These are phyloP conservation scores for Terana coerulea DNA, from an alignment of 768 basidiomycete species.

Conservation along the genomic window DNA sequence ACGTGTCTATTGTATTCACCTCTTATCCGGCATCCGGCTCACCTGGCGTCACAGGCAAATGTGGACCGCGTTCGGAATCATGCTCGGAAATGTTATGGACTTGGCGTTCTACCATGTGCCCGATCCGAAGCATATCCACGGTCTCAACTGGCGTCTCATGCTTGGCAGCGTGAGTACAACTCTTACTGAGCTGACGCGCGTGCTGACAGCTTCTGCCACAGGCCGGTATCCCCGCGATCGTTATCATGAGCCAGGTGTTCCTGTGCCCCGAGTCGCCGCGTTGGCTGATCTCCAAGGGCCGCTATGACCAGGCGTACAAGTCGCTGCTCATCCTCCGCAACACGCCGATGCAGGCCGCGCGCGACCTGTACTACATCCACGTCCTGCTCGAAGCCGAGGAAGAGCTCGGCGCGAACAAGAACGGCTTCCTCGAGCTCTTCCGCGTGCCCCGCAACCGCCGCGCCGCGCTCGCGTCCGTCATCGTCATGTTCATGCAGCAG, in stretches of 20 bases:
- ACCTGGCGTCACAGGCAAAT: slow-evolving; percentile 55
- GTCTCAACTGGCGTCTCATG: slow-evolving; percentile 81
- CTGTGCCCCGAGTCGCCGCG: slow-evolving; percentile 70
- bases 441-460: slow-evolving; percentile 70
- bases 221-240: slow-evolving; percentile 40
- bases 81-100: slow-evolving; percentile 67
- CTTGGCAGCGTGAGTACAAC: slow-evolving; percentile 64
- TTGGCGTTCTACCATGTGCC: slow-evolving; percentile 54
- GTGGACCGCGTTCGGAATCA: slow-evolving; percentile 88
- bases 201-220: not conserved
- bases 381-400: slow-evolving; percentile 65
- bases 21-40: too few relatives aligned
- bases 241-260: slow-evolving; percentile 40
- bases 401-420: slow-evolving; percentile 46
- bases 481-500: slow-evolving; percentile 79
- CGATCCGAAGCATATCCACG: slow-evolving; percentile 43
- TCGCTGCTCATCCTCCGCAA: slow-evolving; percentile 63
- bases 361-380: slow-evolving; percentile 79
- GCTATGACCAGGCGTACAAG: slow-evolving; percentile 63
- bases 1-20: slow-evolving; percentile 19
- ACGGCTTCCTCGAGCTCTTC: slow-evolving; percentile 32
- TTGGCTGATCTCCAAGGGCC: slow-evolving; percentile 80
- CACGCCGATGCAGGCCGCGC: slow-evolving; percentile 70
- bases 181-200: slow-evolving; percentile 7
- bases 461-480: slow-evolving; percentile 53